Percentiles rank a stretch among this genome's conserved stretches.
Conservation (phyloP, 371 early-diverging fungal genomes). For the Zancudomyces culisetae region DNA sequence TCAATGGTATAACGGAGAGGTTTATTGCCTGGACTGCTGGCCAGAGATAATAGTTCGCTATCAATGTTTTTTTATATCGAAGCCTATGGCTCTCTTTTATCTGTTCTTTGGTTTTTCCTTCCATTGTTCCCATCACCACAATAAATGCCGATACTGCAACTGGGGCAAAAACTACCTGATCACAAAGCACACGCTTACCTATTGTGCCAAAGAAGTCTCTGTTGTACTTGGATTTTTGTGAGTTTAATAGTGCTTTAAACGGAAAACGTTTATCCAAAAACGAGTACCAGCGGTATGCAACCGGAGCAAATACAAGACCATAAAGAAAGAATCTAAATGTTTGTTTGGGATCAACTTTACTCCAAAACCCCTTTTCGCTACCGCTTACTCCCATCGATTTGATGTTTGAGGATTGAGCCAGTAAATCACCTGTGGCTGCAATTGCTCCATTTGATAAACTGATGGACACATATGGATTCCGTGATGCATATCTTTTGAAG, state of each 20-base stretch:
- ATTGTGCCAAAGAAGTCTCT: slow-evolving; percentile 7
- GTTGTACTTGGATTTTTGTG: slow-evolving; percentile 5
- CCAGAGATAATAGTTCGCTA: slow-evolving; percentile 66
- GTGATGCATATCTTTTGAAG: slow-evolving; percentile 10
- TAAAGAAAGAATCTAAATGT: slow-evolving; percentile 37
- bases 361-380: slow-evolving; percentile 10
- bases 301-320: slow-evolving; percentile 50
- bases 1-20: slow-evolving; percentile 53
- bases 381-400: slow-evolving; percentile 3
- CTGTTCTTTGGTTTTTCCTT: slow-evolving; percentile 31
- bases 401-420: slow-evolving; percentile 32
- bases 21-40: slow-evolving; percentile 58
- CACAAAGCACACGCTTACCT: slow-evolving; percentile 33
- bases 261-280: slow-evolving; percentile 46
- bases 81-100: slow-evolving; percentile 36
- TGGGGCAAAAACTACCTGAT: slow-evolving; percentile 57
- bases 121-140: slow-evolving; percentile 38
- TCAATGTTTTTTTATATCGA: slow-evolving; percentile 37
- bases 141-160: slow-evolving; percentile 46
- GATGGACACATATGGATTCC: slow-evolving; percentile 43
- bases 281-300: slow-evolving; percentile 53
- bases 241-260: background rate
- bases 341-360: slow-evolving; percentile 14
- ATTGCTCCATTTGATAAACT: slow-evolving; percentile 47
- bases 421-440: slow-evolving; percentile 42